Base-by-base conservation (phyloP, 805 yeast genomes). In the Kuraishia capsulata region DNA sequence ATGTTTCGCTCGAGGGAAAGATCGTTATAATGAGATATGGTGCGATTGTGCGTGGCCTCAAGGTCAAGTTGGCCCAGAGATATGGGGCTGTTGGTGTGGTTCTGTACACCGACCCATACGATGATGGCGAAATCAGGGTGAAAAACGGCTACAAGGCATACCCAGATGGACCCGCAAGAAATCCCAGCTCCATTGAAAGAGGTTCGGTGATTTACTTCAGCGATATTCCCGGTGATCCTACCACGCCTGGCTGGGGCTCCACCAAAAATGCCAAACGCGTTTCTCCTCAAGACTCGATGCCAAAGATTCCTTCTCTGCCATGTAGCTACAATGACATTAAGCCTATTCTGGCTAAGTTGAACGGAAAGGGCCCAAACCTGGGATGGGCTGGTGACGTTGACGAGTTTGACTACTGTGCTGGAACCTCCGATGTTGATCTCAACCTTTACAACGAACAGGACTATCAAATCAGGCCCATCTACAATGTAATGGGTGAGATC, bases 211-310 rank as follows among this genome's bases (percentile, higher is more conserved):
- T 67, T 42, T 76, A 64, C 43, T 63, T 77, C 40, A 69, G 76
- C 3, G 73, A 72, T 24, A 65, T 67, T 37, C 86, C 88, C 0
- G 89, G 89, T 10, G 90, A 81, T 51, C 89, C 89, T 26, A 77
- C 88, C 0, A 79, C 88, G 2, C 85, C 86, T 5, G 86, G 85
- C 3, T 75, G 73, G 60, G 70, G 85, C 2, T 73, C 83, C 18
- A 71, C 69, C 23, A 51, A 51, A 5, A 52, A 63, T 31, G 57
- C 62, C 5, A 67, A 60, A 41, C 50, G 74, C 35, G 42, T 54
- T 3, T 53, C 65, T 16, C 72, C 78, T 0, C 48, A 53, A 16
- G 61, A 57, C 5, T 61, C 59, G 21, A 57, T 73, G 4, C 80
- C 81, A 0, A 56, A 57, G 23, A 71, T 77, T 6, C 81, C 81